phyloP scores from a whole-genome alignment of 2,329 filamentous ascomycete genomes.

The Diaporthe nobilis region DNA sequence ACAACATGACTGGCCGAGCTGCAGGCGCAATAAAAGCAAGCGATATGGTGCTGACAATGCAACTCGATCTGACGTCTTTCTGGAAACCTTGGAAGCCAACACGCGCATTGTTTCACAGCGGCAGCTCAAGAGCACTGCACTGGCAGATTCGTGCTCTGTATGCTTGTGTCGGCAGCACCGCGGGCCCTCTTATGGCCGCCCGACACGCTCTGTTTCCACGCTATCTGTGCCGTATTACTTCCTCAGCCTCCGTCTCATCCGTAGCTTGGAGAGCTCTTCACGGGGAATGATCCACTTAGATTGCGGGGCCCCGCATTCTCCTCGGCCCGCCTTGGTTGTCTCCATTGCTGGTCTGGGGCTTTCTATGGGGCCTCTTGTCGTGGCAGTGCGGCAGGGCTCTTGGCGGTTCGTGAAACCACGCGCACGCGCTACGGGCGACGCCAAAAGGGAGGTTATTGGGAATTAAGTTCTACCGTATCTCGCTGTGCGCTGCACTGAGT shows the following conservation, averaged over 20 bases:
- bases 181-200: conserved; percentile 21
- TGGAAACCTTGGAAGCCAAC: conserved; percentile 25
- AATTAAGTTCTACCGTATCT: conserved; percentile 13
- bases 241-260: conserved; percentile 17
- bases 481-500: background rate
- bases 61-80: conserved; percentile 26
- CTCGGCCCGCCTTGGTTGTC: conserved; percentile 14
- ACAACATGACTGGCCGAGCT: conserved; percentile 16
- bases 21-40: background rate
- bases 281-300: conserved; percentile 24
- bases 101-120: conserved; percentile 28
- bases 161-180: conserved; percentile 1
- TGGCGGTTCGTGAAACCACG: conserved; percentile 13
- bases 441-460: background rate
- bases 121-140: conserved; percentile 5
- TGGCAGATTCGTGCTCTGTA: background rate
- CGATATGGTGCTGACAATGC: conserved; percentile 1
- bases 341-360: background rate
- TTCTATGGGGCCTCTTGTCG: conserved; percentile 16
- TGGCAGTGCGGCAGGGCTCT: background rate
- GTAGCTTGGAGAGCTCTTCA: conserved; percentile 5
- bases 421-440: background rate
- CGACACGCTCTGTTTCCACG: background rate
- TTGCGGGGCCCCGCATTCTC: conserved; percentile 28
- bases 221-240: conserved; percentile 5